Evolutionary conservation across 495 filamentous ascomycete species (phyloP).

Genomic region (Bacidia gigantensis): DNA sequence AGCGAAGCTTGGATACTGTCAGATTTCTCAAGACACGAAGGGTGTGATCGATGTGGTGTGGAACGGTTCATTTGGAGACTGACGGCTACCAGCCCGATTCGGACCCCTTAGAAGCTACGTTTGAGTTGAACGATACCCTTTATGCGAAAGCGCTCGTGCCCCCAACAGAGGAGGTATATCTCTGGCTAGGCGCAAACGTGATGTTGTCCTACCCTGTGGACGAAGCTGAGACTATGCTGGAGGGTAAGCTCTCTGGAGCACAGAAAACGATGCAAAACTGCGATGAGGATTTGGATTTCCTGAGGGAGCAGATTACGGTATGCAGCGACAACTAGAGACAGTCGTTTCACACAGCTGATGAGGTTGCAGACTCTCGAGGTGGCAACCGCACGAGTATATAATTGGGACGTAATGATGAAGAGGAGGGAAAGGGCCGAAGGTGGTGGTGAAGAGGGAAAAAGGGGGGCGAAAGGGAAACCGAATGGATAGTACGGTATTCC

Average conservation of each 20-base stretch:
- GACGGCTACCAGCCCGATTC: conserved; percentile 25
- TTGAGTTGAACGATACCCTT: conserved; percentile 91
- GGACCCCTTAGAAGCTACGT: conserved; percentile 74
- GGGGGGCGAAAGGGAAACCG: neutral
- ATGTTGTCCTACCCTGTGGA: conserved; percentile 89
- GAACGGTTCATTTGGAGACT: too few species aligned
- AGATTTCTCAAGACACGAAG: conserved; percentile 60
- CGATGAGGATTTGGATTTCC: conserved; percentile 92
- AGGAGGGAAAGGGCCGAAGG: conserved; percentile 75
- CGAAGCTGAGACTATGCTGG: conserved; percentile 69
- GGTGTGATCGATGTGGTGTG: too few species aligned
- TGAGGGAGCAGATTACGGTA: conserved; percentile 94
- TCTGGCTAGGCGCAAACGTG: conserved; percentile 96
- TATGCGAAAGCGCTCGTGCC: conserved; percentile 76
- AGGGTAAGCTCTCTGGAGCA: conserved; percentile 65
- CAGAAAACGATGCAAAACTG: conserved; percentile 67
- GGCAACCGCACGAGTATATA: conserved; percentile 91
- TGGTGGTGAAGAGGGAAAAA: conserved; percentile 20
- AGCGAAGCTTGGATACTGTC: conserved; percentile 93
- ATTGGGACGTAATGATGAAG: conserved; percentile 93
- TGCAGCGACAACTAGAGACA: conserved; percentile 13
- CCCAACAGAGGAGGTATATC: conserved; percentile 80
- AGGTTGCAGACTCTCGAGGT: conserved; percentile 77
- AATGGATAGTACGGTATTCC: neutral
- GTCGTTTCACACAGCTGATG: neutral